Conservation (phyloP, 192 early-diverging fungal species). For the Backusella tarrabulga region DNA sequence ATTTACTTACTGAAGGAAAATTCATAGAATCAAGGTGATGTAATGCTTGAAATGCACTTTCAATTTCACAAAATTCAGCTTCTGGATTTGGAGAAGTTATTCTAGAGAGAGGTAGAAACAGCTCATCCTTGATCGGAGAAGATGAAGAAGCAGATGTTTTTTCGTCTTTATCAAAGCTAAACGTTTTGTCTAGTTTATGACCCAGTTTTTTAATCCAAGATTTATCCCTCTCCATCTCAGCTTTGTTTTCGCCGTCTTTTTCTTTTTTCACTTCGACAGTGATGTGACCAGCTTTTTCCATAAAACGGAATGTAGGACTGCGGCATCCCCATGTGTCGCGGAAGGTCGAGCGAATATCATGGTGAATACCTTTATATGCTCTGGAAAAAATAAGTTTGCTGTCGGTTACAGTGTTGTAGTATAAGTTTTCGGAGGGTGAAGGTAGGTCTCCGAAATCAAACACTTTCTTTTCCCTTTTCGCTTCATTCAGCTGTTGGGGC, state of each 20-base stretch:
- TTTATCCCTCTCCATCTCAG: not conserved
- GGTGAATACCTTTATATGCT: not conserved
- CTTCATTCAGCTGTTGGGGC: not conserved
- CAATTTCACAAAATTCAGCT: not conserved
- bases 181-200: not conserved
- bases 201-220: not conserved
- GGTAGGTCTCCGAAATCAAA: not conserved
- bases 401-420: not conserved
- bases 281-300: not conserved
- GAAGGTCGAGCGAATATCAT: not conserved
- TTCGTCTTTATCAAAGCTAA: not conserved
- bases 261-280: not conserved
- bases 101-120: not conserved
- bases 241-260: too few relatives aligned
- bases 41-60: not conserved
- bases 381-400: not conserved
- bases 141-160: not conserved
- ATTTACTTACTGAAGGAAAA: not conserved
- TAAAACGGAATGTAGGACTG: not conserved
- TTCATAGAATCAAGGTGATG: not conserved
- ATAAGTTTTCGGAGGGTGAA: not conserved
- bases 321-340: not conserved
- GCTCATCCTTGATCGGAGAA: not conserved
- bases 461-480: not conserved
- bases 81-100: not conserved